Conservation (phyloP, 2,329 filamentous ascomycete species). For the Rosellinia necatrix region DNA sequence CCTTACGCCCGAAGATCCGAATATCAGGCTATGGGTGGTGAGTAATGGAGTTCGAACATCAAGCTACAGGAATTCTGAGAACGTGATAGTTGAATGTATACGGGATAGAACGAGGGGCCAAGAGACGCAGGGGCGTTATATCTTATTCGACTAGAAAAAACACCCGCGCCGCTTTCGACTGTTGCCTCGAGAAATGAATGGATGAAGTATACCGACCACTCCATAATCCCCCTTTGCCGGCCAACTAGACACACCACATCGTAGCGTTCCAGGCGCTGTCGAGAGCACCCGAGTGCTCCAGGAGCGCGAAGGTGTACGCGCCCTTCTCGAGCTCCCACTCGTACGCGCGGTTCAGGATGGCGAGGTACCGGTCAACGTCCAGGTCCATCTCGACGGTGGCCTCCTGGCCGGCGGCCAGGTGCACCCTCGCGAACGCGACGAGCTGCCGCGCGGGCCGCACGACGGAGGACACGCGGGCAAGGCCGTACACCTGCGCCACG, state of each 20-base stretch:
- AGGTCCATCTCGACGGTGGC: conserved; percentile 41
- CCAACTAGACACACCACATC: conserved; percentile 43
- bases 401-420: conserved; percentile 43
- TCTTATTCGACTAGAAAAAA: too few species aligned
- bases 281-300: conserved; percentile 46
- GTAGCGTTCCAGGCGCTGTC: conserved; percentile 46
- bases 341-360: conserved; percentile 47
- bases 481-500: conserved; percentile 48
- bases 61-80: too few species aligned
- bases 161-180: too few species aligned
- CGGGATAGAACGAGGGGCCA: too few species aligned
- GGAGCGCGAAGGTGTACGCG: conserved; percentile 47
- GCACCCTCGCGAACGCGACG: conserved; percentile 47
- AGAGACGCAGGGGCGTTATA: too few species aligned
- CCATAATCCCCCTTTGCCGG: too few species aligned
- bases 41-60: too few species aligned
- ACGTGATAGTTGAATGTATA: too few species aligned
- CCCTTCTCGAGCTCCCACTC: conserved; percentile 52
- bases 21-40: too few species aligned
- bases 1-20: too few species aligned
- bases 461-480: conserved; percentile 46
- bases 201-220: not conserved
- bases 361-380: conserved; percentile 49
- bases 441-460: conserved; percentile 50
- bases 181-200: too few species aligned